Evolutionary conservation across 768 basidiomycete genomes (phyloP), one percentile per base, ranked within the genome.

Genomic region (Sarcodon sp.): DNA sequence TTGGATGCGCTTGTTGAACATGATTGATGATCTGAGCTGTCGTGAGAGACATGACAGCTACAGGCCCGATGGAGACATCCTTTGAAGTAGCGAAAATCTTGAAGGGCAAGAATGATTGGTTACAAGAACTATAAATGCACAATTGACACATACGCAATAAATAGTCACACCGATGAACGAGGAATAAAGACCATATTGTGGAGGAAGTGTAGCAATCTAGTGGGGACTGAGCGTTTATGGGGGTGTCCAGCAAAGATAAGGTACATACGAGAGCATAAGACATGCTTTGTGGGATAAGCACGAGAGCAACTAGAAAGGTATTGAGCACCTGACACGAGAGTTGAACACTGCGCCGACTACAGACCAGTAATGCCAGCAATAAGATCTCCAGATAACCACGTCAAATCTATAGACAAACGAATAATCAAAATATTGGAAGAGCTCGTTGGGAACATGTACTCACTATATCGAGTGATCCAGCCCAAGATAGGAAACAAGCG

Each of bases 1-100:
- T 66, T 1, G 77, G 81, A 55, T 79, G 66, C 8, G 61, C 56
- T 0, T 67, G 56, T 39, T 83, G 57, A 46, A 96, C 77, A 34
- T 73, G 63, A 11, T 72, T 67, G 59, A 97, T 87, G 53, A 97
- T 80, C 61, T 88, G 79, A 7, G 88, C 75, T 13, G 81, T 78
- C 15, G 87, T 85, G 45, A 96, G 74, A 2, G 90, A 93, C 92
- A 99, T 96, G 61, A 99, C 94, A 7, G 96, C 94, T 55, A 98
- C 94, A 2, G 96, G 96, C 45, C 96, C 96, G 55, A 99, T 98
- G n/a, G 91, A 93, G 37, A 99, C 88, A 70, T 99, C 96, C 64
- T 97, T 97, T 31, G 89, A 89, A 0, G 96, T 98, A 18, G 92
- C 94, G 59, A 98, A 97, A 67, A 96, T 77, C 84, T 89, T 53